phyloP scores from a whole-genome alignment of 805 yeast species.

The Candida germanica region DNA sequence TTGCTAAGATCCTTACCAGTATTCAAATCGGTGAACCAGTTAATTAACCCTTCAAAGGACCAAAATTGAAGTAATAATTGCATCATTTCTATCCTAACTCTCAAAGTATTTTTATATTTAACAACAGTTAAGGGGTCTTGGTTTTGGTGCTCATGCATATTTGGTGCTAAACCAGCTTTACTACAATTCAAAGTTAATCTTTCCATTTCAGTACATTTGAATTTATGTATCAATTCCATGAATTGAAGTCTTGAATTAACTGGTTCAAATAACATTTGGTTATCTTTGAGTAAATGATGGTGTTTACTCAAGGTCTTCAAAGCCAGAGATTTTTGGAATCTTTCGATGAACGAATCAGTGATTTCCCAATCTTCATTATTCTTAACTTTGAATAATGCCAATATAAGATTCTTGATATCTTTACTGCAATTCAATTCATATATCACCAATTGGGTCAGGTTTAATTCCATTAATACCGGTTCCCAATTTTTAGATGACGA shows the following conservation, averaged over 20 bases:
- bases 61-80: slow-evolving; percentile 40
- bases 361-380: slow-evolving; percentile 20
- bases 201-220: slow-evolving; percentile 23
- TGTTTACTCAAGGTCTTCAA: slow-evolving; percentile 19
- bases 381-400: slow-evolving; percentile 28
- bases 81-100: slow-evolving; percentile 37
- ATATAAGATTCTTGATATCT: slow-evolving; percentile 19
- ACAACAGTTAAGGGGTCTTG: slow-evolving; percentile 17
- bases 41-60: slow-evolving; percentile 38
- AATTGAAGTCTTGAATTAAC: slow-evolving; percentile 17
- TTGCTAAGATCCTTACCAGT: slow-evolving; percentile 33
- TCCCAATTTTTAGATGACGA: slow-evolving; percentile 26
- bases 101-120: slow-evolving; percentile 31
- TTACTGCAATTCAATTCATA: slow-evolving; percentile 25
- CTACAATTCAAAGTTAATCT: slow-evolving; percentile 30
- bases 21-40: slow-evolving; percentile 34
- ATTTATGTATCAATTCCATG: slow-evolving; percentile 7
- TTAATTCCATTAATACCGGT: slow-evolving; percentile 38
- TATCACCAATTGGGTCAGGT: slow-evolving; percentile 37
- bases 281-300: slow-evolving; percentile 21
- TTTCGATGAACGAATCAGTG: slow-evolving; percentile 2
- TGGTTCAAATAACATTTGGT: slow-evolving; percentile 40
- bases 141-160: slow-evolving; percentile 19
- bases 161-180: slow-evolving; percentile 37
- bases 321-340: slow-evolving; percentile 5